These are phyloP conservation scores for Apiotrichum gracile DNA, from an alignment of 1,284 basidiomycete genomes.

Conservation along the genomic window DNA sequence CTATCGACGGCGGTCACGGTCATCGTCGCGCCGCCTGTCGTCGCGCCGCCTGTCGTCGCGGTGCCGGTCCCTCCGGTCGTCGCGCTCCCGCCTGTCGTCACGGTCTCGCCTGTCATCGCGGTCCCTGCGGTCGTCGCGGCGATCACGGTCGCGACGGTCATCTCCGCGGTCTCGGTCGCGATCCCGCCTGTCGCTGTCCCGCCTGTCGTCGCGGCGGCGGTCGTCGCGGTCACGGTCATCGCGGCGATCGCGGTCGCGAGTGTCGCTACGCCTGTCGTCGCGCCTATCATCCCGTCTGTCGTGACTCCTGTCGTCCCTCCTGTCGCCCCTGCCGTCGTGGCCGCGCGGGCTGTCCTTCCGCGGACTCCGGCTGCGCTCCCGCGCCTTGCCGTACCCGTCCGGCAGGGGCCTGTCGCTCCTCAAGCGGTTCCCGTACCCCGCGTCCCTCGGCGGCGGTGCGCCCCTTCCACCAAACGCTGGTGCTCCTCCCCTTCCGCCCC, in stretches of 20 bases:
- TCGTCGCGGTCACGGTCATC: background rate
- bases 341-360: constrained; percentile 6
- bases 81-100: constrained; percentile 6
- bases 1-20: background rate
- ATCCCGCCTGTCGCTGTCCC: no score
- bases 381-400: constrained; percentile 1
- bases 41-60: background rate
- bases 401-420: background rate
- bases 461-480: constrained; percentile 16
- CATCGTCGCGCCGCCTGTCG: background rate
- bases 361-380: constrained; percentile 23
- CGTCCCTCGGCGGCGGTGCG: constrained; percentile 9
- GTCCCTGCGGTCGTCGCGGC: constrained; percentile 12
- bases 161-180: background rate
- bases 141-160: background rate
- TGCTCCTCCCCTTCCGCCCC: constrained; percentile 18
- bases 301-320: constrained; percentile 4
- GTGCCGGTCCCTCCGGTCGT: background rate
- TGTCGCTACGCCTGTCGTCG: constrained; percentile 4
- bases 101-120: constrained; percentile 16
- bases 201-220: background rate
- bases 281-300: constrained; percentile 4
- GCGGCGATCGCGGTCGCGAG: background rate
- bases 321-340: constrained; percentile 8
- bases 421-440: constrained; percentile 8